These are phyloP conservation scores for Penicillium lividum DNA, from an alignment of 495 filamentous ascomycete genomes.

Conservation along the genomic window DNA sequence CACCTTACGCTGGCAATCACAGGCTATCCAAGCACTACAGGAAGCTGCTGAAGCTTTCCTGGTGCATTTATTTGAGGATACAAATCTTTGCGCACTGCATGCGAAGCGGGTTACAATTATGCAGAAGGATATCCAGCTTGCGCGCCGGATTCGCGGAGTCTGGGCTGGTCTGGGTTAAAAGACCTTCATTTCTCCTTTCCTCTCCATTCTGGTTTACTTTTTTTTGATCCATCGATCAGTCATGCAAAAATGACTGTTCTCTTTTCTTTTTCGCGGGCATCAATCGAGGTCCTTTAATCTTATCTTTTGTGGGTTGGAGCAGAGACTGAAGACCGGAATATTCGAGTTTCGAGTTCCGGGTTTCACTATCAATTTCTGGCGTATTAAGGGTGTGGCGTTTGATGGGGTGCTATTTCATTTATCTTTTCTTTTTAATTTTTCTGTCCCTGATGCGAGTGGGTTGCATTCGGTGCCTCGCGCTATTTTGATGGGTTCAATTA, in stretches of 20 bases:
- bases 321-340: neutral
- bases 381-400: constrained; percentile 22
- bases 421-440: neutral
- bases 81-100: constrained; percentile 92
- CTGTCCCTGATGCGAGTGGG: neutral
- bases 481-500: constrained; percentile 14
- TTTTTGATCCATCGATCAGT: neutral
- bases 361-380: constrained; percentile 7
- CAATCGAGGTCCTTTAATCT: neutral
- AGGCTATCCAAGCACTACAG: constrained; percentile 86
- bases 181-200: neutral
- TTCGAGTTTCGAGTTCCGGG: neutral
- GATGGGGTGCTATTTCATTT: constrained; percentile 9
- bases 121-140: constrained; percentile 94
- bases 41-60: constrained; percentile 92
- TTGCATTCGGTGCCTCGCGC: neutral
- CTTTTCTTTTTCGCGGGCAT: neutral
- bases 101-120: constrained; percentile 96
- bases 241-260: neutral
- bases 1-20: constrained; percentile 86
- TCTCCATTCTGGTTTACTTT: neutral
- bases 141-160: constrained; percentile 74
- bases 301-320: neutral
- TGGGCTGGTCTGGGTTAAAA: constrained; percentile 63
- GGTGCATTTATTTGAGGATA: constrained; percentile 92